Conservation (phyloP, 768 basidiomycete genomes). For the Plicaturopsis crispa region DNA sequence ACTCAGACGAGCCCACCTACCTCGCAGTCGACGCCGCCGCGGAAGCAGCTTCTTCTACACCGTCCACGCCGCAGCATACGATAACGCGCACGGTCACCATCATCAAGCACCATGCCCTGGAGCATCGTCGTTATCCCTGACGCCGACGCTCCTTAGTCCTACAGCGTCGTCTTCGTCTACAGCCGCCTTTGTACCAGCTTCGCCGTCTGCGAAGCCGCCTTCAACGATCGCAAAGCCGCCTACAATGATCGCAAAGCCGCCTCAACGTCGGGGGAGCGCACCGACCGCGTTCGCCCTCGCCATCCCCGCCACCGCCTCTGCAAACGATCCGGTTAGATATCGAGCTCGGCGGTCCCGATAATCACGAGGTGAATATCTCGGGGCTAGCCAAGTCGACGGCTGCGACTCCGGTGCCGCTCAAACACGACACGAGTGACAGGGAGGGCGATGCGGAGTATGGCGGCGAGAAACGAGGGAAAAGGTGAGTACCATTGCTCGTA, state of each 20-base stretch:
- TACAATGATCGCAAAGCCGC: too few relatives aligned
- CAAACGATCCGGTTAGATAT: slow-evolving; percentile 67
- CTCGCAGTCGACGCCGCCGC: too few relatives aligned
- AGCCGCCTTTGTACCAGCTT: too few relatives aligned
- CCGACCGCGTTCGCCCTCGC: too few relatives aligned
- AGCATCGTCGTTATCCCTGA: slow-evolving; percentile 66
- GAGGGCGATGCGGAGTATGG: slow-evolving; percentile 42
- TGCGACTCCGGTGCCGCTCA: slow-evolving; percentile 41
- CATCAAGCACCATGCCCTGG: slow-evolving; percentile 74
- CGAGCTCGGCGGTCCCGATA: slow-evolving; percentile 59
- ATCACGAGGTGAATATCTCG: slow-evolving; percentile 68
- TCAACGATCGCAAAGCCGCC: too few relatives aligned
- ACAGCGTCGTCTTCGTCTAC: too few relatives aligned
- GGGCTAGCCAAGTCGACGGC: slow-evolving; percentile 53
- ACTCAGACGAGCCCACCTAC: slow-evolving; percentile 8
- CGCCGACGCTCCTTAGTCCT: too few relatives aligned
- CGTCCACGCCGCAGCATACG: too few relatives aligned
- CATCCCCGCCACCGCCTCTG: slow-evolving; percentile 38
- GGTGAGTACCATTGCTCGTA: slow-evolving; percentile 10
- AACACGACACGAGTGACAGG: slow-evolving; percentile 48
- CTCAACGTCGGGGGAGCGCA: too few relatives aligned
- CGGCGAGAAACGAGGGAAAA: slow-evolving; percentile 16
- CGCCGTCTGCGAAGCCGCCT: too few relatives aligned
- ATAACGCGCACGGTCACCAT: slow-evolving; percentile 78
- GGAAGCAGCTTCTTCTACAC: too few relatives aligned